Percentiles rank a stretch among this genome's conserved stretches.
phyloP scores from a whole-genome alignment of 2,329 filamentous ascomycete genomes.

The Cryphonectria nitschkei region DNA sequence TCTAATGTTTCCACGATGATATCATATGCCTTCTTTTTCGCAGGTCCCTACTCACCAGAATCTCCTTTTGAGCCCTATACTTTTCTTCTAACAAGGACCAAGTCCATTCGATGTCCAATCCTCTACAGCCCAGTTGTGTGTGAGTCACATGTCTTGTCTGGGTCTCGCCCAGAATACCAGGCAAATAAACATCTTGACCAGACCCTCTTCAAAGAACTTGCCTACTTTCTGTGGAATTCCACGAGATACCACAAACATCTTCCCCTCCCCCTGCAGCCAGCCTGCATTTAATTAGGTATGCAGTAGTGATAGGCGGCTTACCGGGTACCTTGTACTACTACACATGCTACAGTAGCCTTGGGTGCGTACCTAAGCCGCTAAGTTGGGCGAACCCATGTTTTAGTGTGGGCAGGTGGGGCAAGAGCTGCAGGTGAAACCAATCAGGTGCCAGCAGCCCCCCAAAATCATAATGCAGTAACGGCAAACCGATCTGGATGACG shows the following conservation, averaged over 20 bases:
- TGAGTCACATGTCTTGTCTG: not conserved
- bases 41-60: too few relatives aligned
- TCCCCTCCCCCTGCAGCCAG: not conserved
- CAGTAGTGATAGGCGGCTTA: not conserved
- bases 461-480: not conserved
- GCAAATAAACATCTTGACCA: not conserved
- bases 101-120: not conserved
- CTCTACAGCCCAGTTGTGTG: not conserved
- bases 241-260: not conserved
- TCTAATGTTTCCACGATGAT: conserved; percentile 11
- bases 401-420: not conserved
- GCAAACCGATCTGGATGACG: conserved; percentile 4
- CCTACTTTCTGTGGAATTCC: not conserved
- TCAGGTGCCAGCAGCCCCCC: not conserved
- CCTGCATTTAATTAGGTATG: not conserved
- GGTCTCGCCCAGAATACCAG: not conserved
- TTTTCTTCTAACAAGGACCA: not conserved
- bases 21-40: too few relatives aligned
- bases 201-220: not conserved
- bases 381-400: not conserved
- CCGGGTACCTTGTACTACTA: not conserved
- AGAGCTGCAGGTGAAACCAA: not conserved
- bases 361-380: not conserved
- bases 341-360: not conserved
- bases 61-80: not conserved